Evolutionary conservation across 371 early-diverging fungal species (phyloP).

Genomic region (Batkoa obscura): DNA sequence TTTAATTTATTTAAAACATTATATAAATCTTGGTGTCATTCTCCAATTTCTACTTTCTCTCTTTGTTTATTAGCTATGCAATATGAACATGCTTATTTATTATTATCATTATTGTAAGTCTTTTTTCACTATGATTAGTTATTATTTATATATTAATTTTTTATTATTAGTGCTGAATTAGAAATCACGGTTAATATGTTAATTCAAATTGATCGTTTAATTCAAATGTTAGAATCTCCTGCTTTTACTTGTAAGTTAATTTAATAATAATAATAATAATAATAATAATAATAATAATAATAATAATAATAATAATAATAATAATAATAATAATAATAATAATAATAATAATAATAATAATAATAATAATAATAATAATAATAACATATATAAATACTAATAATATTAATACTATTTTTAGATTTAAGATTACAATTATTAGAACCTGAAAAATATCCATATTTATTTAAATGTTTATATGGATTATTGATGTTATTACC

Average conservation of each 20-base stretch:
- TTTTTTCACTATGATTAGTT: neutral
- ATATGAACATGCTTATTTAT: slow-evolving; percentile 63
- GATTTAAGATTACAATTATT: slow-evolving; percentile 70
- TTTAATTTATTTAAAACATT: slow-evolving; percentile 59
- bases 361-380: no score
- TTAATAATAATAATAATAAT: no score
- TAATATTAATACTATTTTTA: slow-evolving; percentile 7
- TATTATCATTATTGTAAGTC: slow-evolving; percentile 54
- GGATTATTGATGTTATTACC: slow-evolving; percentile 84
- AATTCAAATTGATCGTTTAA: slow-evolving; percentile 82
- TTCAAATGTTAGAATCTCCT: slow-evolving; percentile 84
- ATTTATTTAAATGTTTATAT: slow-evolving; percentile 69
- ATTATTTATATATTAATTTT: neutral
- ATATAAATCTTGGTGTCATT: slow-evolving; percentile 82
- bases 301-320: no score
- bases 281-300: no score
- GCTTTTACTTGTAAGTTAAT: slow-evolving; percentile 83
- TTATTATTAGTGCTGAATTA: slow-evolving; percentile 41
- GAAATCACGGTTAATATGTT: slow-evolving; percentile 77
- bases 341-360: no score
- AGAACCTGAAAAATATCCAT: slow-evolving; percentile 67
- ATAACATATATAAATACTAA: neutral
- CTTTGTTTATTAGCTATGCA: slow-evolving; percentile 75
- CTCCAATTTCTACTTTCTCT: slow-evolving; percentile 69
- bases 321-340: no score